Evolutionary conservation across 2,329 filamentous ascomycete genomes (phyloP).

Genomic region (Epichloe bromicola): DNA sequence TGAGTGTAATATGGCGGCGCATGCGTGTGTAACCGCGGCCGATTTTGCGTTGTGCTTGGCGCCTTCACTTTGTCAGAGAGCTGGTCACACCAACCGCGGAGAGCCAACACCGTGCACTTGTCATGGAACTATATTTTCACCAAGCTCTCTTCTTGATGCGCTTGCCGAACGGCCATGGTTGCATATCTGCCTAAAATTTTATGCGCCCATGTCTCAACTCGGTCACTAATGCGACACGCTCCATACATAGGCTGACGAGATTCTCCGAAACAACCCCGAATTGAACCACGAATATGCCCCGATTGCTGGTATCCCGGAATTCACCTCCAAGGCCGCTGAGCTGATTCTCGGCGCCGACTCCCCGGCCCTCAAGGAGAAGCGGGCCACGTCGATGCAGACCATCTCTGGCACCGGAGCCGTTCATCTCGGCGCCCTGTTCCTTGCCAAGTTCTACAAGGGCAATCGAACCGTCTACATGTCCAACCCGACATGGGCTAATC

Average conservation of each 20-base stretch:
- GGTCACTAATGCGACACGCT: background rate
- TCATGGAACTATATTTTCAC: background rate
- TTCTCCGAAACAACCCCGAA: slow-evolving; percentile 74
- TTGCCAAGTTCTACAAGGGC: slow-evolving; percentile 75
- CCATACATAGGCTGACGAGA: slow-evolving; percentile 64
- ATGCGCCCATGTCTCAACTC: background rate
- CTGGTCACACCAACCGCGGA: background rate
- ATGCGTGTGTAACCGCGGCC: background rate
- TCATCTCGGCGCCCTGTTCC: slow-evolving; percentile 86
- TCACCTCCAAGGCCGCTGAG: slow-evolving; percentile 83
- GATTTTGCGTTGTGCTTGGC: background rate
- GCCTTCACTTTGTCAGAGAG: background rate
- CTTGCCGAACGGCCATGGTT: background rate
- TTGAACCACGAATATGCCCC: slow-evolving; percentile 98
- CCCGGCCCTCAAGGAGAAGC: slow-evolving; percentile 71
- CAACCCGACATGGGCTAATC: slow-evolving; percentile 95
- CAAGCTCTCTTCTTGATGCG: background rate
- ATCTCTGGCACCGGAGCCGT: slow-evolving; percentile 95
- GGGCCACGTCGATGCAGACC: slow-evolving; percentile 72
- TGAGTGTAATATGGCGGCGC: background rate
- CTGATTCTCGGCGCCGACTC: slow-evolving; percentile 73
- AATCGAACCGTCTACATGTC: slow-evolving; percentile 77
- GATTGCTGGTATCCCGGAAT: slow-evolving; percentile 75
- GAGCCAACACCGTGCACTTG: background rate
- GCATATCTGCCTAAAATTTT: background rate